Base-by-base conservation (phyloP, 768 basidiomycete genomes). In the Suillus fuscotomentosus region DNA sequence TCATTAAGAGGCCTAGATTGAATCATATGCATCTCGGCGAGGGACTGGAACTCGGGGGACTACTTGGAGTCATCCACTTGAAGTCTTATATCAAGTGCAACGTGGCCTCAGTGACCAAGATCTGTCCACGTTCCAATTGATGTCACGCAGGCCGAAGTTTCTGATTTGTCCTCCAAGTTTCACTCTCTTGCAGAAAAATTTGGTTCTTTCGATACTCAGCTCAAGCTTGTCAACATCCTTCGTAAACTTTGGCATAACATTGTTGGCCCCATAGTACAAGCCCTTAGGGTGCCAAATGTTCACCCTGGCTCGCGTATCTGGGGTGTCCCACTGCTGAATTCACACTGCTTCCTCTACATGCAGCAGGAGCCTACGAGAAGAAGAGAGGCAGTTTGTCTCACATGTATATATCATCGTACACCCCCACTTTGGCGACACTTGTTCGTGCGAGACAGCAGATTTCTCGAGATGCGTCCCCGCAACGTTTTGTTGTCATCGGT, bases 261-360 rank as follows among this genome's bases (percentile, higher is more conserved):
- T 42, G 73, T 72, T 17, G 0, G 45, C 31, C 75, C 71, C 1
- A 55, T 76, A 38, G 67, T 62, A 0, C 63, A 68, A n/a, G 61
- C 68, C 11, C 65, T 73, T 4, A 5, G 3, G 3, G 10, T 17
- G 2, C 55, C 67, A 7, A 48, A 13, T 48, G 14, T 69, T 11
- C 66, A 67, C 7, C 63, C 65, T 20, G 66, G 66, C 20, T 60
- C 71, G 56, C 66, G 72, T 20, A 70, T 77, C 51, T 74, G 70
- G 69, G 77, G 77, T 78, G 75, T 48, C 71, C 73, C 1, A 75
- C 77, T 7, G 73, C 77, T 10, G 68, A 66, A 34, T 60, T 76
- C 36, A 65, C 72, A 1, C 67, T 73, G 11, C 67, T 78, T 38
- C 77, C 76, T 2, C 60, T 77, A 39, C 77, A 78, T 38, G 76